Conservation (phyloP, 805 yeast species). For the Naumovozyma castellii region DNA sequence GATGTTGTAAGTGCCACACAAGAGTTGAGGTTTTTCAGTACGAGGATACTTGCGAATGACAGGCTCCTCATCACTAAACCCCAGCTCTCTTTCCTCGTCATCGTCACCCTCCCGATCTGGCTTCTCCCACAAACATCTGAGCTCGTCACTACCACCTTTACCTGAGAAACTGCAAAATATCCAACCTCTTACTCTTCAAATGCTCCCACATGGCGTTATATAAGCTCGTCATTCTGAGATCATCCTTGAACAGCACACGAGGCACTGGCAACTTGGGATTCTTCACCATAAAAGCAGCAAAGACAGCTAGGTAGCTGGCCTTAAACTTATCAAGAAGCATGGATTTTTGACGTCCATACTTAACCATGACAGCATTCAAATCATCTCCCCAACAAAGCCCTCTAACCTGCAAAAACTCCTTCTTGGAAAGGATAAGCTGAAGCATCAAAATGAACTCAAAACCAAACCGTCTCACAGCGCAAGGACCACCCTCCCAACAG, state of each 20-base stretch:
- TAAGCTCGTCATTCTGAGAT: neutral
- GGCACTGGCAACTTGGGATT: neutral
- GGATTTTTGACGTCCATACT: neutral
- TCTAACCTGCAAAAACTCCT: neutral
- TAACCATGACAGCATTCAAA: neutral
- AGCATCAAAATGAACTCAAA: neutral
- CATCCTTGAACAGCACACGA: neutral
- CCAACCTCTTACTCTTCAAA: neutral
- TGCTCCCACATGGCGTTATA: neutral
- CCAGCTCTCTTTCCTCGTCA: no score
- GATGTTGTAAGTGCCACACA: no score
- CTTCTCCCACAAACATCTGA: no score
- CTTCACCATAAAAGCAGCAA: neutral
- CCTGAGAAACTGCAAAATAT: neutral
- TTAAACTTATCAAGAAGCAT: neutral
- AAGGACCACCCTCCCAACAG: neutral
- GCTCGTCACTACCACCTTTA: no score
- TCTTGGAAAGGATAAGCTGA: neutral
- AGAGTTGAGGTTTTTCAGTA: no score
- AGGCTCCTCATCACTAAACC: no score
- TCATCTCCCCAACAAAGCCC: neutral
- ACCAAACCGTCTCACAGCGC: neutral
- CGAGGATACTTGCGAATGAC: no score
- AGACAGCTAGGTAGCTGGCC: neutral
- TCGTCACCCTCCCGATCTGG: no score